Percentiles rank a stretch among this genome's conserved stretches.
Evolutionary conservation across 129 eudicot genomes (phyloP).

Genomic region (Centaurea solstitialis): DNA sequence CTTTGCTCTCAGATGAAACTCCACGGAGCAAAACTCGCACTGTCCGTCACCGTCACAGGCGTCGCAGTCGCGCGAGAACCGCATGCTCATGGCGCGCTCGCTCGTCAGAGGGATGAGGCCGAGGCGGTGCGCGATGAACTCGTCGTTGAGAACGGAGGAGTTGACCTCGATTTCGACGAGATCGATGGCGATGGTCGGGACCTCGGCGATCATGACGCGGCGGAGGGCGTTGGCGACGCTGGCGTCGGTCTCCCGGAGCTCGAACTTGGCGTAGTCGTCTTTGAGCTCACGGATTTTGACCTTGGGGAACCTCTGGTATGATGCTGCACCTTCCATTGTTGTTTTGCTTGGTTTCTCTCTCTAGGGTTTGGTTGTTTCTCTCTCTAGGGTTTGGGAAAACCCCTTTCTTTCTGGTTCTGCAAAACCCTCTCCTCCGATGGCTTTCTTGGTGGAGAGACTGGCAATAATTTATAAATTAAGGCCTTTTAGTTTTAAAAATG

Average conservation of each 20-base stretch:
- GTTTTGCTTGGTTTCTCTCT: slow-evolving; percentile 8
- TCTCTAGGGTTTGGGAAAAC: too few species aligned
- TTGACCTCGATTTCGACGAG: slow-evolving; percentile 95
- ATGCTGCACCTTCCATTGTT: slow-evolving; percentile 61
- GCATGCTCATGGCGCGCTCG: slow-evolving; percentile 96
- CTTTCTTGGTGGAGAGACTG: neutral
- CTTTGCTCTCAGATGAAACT: slow-evolving; percentile 85
- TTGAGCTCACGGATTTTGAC: slow-evolving; percentile 75
- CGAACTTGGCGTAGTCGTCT: slow-evolving; percentile 81
- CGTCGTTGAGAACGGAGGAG: slow-evolving; percentile 89
- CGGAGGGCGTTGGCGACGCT: slow-evolving; percentile 97
- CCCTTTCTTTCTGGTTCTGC: too few species aligned
- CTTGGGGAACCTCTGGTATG: slow-evolving; percentile 86
- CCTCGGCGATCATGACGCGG: slow-evolving; percentile 98
- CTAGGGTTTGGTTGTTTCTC: slow-evolving; percentile 13
- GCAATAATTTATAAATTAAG: neutral
- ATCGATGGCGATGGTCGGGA: slow-evolving; percentile 92
- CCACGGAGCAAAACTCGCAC: slow-evolving; percentile 98
- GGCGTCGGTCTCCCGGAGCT: slow-evolving; percentile 86
- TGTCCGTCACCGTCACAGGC: slow-evolving; percentile 99
- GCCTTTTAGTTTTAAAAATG: neutral
- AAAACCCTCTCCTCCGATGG: neutral
- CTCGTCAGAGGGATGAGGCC: slow-evolving; percentile 88
- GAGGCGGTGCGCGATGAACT: slow-evolving; percentile 91
- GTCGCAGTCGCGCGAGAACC: slow-evolving; percentile 97